Percentiles rank a stretch among this genome's conserved stretches.
Conservation (phyloP, 2,329 filamentous ascomycete genomes). For the Mariannaea elegans region DNA sequence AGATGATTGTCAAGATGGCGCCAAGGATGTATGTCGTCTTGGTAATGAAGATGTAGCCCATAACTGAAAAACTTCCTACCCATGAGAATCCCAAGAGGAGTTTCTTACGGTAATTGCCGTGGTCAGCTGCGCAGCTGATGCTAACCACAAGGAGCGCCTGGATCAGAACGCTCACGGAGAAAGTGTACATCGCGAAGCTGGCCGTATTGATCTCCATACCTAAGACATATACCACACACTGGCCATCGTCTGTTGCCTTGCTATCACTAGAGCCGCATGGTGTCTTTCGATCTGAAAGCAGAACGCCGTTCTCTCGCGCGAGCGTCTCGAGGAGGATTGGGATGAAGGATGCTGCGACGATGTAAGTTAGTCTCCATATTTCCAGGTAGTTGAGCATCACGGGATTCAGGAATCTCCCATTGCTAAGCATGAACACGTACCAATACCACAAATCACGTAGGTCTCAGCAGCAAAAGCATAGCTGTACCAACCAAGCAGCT, state of each 20-base stretch:
- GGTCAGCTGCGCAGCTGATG: constrained; percentile 95
- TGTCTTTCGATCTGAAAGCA: constrained; percentile 78
- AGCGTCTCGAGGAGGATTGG: constrained; percentile 95
- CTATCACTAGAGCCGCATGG: constrained; percentile 76
- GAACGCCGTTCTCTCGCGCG: constrained; percentile 88
- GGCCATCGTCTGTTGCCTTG: constrained; percentile 61
- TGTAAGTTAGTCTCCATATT: constrained; percentile 13
- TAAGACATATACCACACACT: constrained; percentile 85
- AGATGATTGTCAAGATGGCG: constrained; percentile 84
- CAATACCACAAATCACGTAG: constrained; percentile 84
- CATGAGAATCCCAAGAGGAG: constrained; percentile 87
- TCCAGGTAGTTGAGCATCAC: background rate
- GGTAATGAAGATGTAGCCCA: constrained; percentile 84
- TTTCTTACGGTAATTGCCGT: constrained; percentile 90
- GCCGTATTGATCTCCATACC: constrained; percentile 93
- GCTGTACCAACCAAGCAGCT: constrained; percentile 93
- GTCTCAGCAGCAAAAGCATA: constrained; percentile 97
- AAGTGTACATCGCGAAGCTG: constrained; percentile 98
- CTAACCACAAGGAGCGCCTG: constrained; percentile 93
- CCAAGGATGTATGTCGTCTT: constrained; percentile 82
- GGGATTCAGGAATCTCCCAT: background rate
- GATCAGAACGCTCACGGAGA: constrained; percentile 88
- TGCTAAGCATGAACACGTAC: constrained; percentile 57
- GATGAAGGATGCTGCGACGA: constrained; percentile 81
- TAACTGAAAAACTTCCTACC: constrained; percentile 81